Evolutionary conservation across 2,329 filamentous ascomycete genomes (phyloP), one percentile per base, ranked within the genome.

Genomic region (Bipolaris gigantea): DNA sequence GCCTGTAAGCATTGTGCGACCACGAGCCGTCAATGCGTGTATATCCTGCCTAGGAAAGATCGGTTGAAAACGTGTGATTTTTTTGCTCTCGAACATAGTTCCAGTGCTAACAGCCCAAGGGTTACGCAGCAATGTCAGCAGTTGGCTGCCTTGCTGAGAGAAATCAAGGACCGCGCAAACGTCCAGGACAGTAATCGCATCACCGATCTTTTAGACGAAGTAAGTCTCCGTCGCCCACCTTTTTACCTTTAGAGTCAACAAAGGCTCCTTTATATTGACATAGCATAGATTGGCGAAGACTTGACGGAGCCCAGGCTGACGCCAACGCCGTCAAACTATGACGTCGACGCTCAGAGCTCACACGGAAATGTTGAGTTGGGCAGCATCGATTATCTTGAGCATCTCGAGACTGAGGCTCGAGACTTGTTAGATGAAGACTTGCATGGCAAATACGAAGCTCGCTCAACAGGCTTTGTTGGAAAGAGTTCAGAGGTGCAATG

Each of bases 11-110:
- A 75, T 38, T 77, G 75, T 59, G 63, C 66, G 42, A 60, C 65
- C 25, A 64, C 63, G 8, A 61, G 55, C 33, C 66, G 69, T 42
- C 63, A 67, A n/a, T 77, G 75, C 53, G 61, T 72, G 18, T 77
- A 77, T 60, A 68, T 71, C 25, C 62, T 75, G 60, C 70, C 72
- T 8, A 71, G 74, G 16, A 69, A 73, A 50, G 74, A 77, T 48
- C 63, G 64, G n/a, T 48, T 73, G 42, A 76, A 73, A 48, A 67
- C 69, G 71, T 75, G 53, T 56, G 67, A 55, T 66, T 46, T 18
- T 19, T 15, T 9, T 4, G 27, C 21, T 19, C n/a, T 43, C 43
- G 33, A 25, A 32, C 19, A 8, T 46, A 16, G 23, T 16, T 11
- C 4, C 40, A 21, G 11, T 9, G 32, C 61, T 70, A 44, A 70